These are phyloP conservation scores for Platismatia glauca DNA, from an alignment of 495 filamentous ascomycete genomes.

Conservation along the genomic window DNA sequence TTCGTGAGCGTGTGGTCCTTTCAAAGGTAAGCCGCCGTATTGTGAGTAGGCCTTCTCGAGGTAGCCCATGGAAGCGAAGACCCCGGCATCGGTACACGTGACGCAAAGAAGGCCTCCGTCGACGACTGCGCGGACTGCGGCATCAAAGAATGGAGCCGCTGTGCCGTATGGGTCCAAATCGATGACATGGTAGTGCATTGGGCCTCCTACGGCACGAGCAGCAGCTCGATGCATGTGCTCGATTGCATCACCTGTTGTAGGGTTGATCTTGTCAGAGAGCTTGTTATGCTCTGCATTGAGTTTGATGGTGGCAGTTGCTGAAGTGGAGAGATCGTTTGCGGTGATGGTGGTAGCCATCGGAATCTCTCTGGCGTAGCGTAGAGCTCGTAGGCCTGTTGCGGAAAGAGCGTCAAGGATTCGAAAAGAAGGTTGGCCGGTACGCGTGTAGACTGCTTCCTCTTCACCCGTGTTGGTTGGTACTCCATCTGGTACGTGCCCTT, in stretches of 20 bases:
- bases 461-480: not conserved
- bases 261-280: constrained; percentile 56
- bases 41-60: constrained; percentile 84
- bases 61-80: constrained; percentile 89
- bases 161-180: constrained; percentile 95
- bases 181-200: constrained; percentile 75
- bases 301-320: constrained; percentile 72
- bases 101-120: constrained; percentile 88
- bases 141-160: constrained; percentile 83
- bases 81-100: constrained; percentile 90
- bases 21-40: constrained; percentile 82
- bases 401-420: constrained; percentile 91
- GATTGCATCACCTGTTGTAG: constrained; percentile 70
- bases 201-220: not conserved
- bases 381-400: constrained; percentile 82
- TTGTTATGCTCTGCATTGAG: constrained; percentile 77
- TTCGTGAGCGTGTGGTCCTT: constrained; percentile 78
- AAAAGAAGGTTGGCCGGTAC: constrained; percentile 36
- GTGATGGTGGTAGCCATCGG: constrained; percentile 72
- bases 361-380: constrained; percentile 87
- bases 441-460: constrained; percentile 5
- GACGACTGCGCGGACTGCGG: constrained; percentile 71
- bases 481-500: not conserved
- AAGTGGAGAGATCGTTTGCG: constrained; percentile 75
- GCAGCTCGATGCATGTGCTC: constrained; percentile 70